These are phyloP conservation scores for Schrenkiella parvula DNA, from an alignment of 345 rosid genomes.

Conservation along the genomic window DNA sequence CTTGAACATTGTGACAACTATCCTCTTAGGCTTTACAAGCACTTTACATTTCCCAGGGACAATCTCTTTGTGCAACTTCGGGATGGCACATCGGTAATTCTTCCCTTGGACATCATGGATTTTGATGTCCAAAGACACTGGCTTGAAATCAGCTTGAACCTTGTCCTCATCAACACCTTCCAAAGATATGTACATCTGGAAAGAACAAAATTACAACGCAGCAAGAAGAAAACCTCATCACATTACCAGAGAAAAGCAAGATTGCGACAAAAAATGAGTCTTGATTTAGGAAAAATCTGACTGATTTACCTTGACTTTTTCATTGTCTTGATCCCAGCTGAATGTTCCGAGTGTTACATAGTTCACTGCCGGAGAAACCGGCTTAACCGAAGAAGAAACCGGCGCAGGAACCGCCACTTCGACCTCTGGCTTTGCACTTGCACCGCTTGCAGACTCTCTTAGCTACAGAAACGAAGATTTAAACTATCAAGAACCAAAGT, in stretches of 20 bases:
- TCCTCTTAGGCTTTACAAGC: conserved; percentile 71
- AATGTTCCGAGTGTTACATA: conserved; percentile 68
- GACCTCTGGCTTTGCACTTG: conserved; percentile 36
- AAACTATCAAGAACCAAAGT: not conserved
- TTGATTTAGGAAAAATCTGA: not conserved
- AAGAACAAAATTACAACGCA: not conserved
- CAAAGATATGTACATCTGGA: conserved; percentile 67
- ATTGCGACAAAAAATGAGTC: not conserved
- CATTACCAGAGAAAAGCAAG: not conserved
- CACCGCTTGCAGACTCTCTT: conserved; percentile 11
- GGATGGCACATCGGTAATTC: conserved; percentile 65
- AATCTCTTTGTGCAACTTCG: conserved; percentile 72
- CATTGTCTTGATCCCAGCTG: conserved; percentile 98
- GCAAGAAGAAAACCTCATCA: not conserved
- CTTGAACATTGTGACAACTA: conserved; percentile 58
- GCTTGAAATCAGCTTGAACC: conserved; percentile 62
- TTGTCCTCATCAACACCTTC: conserved; percentile 81
- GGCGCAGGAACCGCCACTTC: conserved; percentile 38
- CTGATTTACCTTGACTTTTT: conserved; percentile 74
- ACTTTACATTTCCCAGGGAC: conserved; percentile 77
- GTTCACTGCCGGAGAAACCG: conserved; percentile 31
- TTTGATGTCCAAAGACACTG: conserved; percentile 61
- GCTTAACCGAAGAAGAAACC: conserved; percentile 42
- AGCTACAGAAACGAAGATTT: conserved; percentile 1
- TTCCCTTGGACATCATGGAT: conserved; percentile 80